phyloP scores from a whole-genome alignment of 2,329 filamentous ascomycete species.

The Zymoseptoria crescenta region DNA sequence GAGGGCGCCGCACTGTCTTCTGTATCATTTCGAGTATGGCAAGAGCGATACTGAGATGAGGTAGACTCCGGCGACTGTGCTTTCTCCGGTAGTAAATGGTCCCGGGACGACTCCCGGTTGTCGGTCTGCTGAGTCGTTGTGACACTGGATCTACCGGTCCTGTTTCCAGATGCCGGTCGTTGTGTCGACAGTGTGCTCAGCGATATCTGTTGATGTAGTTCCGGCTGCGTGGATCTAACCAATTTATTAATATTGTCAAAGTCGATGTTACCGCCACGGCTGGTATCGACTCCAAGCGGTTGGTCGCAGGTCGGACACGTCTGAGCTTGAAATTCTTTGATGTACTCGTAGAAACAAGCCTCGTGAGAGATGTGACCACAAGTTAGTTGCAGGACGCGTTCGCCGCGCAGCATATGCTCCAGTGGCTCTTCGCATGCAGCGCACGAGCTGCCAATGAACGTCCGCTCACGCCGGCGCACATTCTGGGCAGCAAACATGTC shows the following conservation, averaged over 20 bases:
- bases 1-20: background rate
- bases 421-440: slow-evolving; percentile 94
- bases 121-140: background rate
- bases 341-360: slow-evolving; percentile 97
- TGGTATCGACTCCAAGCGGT: slow-evolving; percentile 84
- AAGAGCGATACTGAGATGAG: background rate
- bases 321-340: slow-evolving; percentile 87
- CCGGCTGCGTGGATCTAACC: slow-evolving; percentile 67
- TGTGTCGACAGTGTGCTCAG: slow-evolving; percentile 31
- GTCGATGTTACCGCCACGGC: slow-evolving; percentile 76
- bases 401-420: slow-evolving; percentile 88
- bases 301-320: slow-evolving; percentile 92
- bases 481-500: slow-evolving; percentile 28
- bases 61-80: background rate
- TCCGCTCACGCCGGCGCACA: slow-evolving; percentile 66
- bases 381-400: slow-evolving; percentile 90
- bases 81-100: slow-evolving; percentile 22
- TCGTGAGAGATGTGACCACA: slow-evolving; percentile 97
- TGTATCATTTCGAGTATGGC: background rate
- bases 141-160: background rate
- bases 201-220: background rate
- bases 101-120: slow-evolving; percentile 9
- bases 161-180: background rate
- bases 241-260: slow-evolving; percentile 86
- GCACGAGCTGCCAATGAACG: slow-evolving; percentile 90